phyloP scores from a whole-genome alignment of 1,284 basidiomycete species.

The Ceratobasidium sp. region DNA sequence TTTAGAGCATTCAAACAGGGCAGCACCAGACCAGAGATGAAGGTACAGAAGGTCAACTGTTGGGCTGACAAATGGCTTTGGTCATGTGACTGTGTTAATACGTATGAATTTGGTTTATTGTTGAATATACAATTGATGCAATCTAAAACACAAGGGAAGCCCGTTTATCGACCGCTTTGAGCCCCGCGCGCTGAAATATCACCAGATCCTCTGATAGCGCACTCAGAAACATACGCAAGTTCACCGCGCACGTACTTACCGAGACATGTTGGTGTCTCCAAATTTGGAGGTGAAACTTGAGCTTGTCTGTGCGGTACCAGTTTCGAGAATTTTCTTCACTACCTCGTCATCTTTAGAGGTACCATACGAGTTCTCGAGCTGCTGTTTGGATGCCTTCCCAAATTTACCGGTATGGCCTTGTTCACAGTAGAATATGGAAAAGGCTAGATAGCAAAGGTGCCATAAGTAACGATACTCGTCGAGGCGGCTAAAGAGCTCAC shows the following conservation, averaged over 20 bases:
- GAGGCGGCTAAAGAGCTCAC: conserved; percentile 55
- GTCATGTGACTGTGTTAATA: conserved; percentile 1
- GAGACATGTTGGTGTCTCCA: conserved; percentile 30
- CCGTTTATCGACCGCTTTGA: neutral
- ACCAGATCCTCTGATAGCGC: conserved; percentile 14
- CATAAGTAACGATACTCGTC: conserved; percentile 31
- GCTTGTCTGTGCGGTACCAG: conserved; percentile 21
- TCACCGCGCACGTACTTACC: conserved; percentile 46
- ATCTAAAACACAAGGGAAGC: too few species aligned
- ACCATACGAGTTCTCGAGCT: conserved; percentile 74
- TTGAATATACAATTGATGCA: too few species aligned
- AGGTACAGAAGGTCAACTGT: neutral
- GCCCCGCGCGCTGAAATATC: neutral
- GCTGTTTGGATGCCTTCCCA: conserved; percentile 74
- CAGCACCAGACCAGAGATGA: neutral
- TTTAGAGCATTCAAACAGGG: conserved; percentile 18
- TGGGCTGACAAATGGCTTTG: neutral
- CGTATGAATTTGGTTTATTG: neutral
- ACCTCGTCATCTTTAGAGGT: conserved; percentile 71
- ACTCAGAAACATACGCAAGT: conserved; percentile 47
- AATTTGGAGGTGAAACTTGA: conserved; percentile 12
- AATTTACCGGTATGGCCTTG: conserved; percentile 77
- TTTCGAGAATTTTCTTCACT: conserved; percentile 59
- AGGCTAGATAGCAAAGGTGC: conserved; percentile 54
- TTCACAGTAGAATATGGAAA: conserved; percentile 60